Conservation (phyloP, 2,329 filamentous ascomycete species). For the Pestalotiopsis sp. region DNA sequence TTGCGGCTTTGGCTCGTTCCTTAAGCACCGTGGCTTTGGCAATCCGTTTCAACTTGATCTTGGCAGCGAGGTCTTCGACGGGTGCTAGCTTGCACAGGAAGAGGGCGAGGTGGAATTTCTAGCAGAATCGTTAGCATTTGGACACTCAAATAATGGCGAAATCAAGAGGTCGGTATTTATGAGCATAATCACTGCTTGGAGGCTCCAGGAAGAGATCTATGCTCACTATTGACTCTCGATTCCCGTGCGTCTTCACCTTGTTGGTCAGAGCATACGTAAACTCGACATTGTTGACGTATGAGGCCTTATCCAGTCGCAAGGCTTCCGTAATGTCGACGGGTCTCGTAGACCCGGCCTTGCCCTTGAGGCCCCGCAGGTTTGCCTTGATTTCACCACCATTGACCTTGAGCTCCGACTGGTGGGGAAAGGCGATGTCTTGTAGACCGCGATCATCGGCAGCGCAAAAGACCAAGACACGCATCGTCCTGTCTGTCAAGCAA, state of each 20-base stretch:
- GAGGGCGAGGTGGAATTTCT: conserved; percentile 74
- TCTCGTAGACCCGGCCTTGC: conserved; percentile 91
- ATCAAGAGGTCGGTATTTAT: conserved; percentile 4
- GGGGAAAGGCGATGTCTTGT: conserved; percentile 85
- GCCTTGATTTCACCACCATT: conserved; percentile 87
- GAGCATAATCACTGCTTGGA: conserved; percentile 18
- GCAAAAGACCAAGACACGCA: conserved; percentile 83
- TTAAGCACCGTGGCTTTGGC: conserved; percentile 78
- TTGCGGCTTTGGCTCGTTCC: conserved; percentile 79
- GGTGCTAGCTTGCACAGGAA: conserved; percentile 76
- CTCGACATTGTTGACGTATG: conserved; percentile 75
- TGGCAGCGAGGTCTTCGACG: conserved; percentile 70
- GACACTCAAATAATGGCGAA: background rate
- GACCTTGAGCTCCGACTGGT: conserved; percentile 89
- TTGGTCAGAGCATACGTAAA: conserved; percentile 91
- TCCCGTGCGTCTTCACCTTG: conserved; percentile 62
- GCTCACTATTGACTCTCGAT: conserved; percentile 26
- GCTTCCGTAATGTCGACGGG: conserved; percentile 87
- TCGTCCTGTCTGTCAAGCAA: conserved; percentile 60
- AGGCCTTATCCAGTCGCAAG: conserved; percentile 66
- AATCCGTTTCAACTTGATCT: conserved; percentile 71
- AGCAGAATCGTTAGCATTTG: conserved; percentile 12
- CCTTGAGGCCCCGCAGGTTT: conserved; percentile 94
- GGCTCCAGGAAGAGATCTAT: conserved; percentile 16
- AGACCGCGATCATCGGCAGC: conserved; percentile 62